Evolutionary conservation across 306 rosid species (phyloP).

Genomic region (Arachis stenosperma): DNA sequence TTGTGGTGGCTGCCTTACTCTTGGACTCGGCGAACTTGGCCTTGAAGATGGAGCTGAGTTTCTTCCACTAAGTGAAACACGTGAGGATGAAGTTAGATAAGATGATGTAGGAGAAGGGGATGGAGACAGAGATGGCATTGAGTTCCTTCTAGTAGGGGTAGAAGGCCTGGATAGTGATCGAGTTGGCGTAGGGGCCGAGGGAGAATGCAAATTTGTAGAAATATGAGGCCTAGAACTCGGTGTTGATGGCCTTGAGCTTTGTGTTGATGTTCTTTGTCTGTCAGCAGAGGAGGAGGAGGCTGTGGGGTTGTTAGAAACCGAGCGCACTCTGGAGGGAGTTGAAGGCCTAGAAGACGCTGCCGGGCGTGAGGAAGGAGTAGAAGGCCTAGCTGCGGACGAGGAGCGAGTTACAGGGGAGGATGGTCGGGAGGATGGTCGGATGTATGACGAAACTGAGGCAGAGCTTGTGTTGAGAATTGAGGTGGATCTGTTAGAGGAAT

Average conservation of each 20-base stretch:
- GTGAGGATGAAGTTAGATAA: conserved; percentile 59
- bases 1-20: conserved; percentile 77
- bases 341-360: conserved; percentile 65
- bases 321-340: conserved; percentile 84
- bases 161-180: conserved; percentile 82
- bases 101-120: conserved; percentile 56
- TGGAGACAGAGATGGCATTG: conserved; percentile 62
- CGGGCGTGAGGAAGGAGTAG: conserved; percentile 81
- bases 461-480: conserved; percentile 93
- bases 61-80: conserved; percentile 64
- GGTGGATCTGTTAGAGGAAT: conserved; percentile 76
- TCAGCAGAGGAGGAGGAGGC: conserved; percentile 59
- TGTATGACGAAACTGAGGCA: conserved; percentile 93
- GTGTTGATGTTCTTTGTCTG: conserved; percentile 59
- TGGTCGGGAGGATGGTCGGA: conserved; percentile 92
- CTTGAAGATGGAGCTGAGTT: conserved; percentile 74
- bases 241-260: conserved; percentile 85
- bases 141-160: conserved; percentile 78
- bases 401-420: conserved; percentile 81
- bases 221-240: conserved; percentile 93
- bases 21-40: conserved; percentile 89
- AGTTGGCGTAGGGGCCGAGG: conserved; percentile 55
- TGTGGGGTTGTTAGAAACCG: conserved; percentile 46
- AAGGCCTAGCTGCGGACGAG: conserved; percentile 67
- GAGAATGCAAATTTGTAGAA: conserved; percentile 85